Conservation (phyloP, 2,329 filamentous ascomycete species). For the Aphanocladium album region DNA sequence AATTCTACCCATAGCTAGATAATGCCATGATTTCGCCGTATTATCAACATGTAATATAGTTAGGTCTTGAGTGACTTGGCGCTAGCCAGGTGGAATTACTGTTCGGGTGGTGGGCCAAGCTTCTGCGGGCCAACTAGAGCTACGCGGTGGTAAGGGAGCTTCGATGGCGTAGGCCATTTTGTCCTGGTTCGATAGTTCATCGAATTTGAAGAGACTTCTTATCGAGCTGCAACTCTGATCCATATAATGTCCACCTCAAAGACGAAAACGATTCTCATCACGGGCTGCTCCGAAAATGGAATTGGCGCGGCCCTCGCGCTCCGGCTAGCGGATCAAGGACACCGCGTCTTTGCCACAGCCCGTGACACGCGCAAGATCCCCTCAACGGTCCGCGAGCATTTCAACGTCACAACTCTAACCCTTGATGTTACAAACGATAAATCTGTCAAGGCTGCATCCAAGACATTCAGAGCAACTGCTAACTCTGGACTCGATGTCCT, state of each 20-base stretch:
- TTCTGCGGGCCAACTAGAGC: background rate
- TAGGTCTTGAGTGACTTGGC: too few species aligned
- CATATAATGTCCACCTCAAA: background rate
- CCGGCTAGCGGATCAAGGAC: slow-evolving; percentile 20
- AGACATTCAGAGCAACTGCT: slow-evolving; percentile 15
- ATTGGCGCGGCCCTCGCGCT: slow-evolving; percentile 23
- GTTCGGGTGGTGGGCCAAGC: background rate
- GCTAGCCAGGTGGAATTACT: background rate
- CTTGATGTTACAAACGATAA: slow-evolving; percentile 28
- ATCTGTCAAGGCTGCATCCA: slow-evolving; percentile 21
- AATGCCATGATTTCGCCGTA: too few species aligned
- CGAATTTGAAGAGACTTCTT: too few species aligned
- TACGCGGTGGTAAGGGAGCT: too few species aligned
- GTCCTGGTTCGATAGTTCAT: background rate
- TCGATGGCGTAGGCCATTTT: too few species aligned
- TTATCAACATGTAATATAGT: too few species aligned
- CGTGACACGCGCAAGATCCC: slow-evolving; percentile 23
- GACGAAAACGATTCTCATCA: slow-evolving; percentile 10
- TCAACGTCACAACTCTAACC: slow-evolving; percentile 21
- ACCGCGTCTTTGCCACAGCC: slow-evolving; percentile 30
- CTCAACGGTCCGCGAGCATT: slow-evolving; percentile 17
- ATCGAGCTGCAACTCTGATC: background rate
- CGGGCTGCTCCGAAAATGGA: slow-evolving; percentile 19
- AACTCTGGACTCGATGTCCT: slow-evolving; percentile 18
- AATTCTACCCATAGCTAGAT: too few species aligned